phyloP scores from a whole-genome alignment of 2,329 filamentous ascomycete species.

The Tympanopsis confertula region DNA sequence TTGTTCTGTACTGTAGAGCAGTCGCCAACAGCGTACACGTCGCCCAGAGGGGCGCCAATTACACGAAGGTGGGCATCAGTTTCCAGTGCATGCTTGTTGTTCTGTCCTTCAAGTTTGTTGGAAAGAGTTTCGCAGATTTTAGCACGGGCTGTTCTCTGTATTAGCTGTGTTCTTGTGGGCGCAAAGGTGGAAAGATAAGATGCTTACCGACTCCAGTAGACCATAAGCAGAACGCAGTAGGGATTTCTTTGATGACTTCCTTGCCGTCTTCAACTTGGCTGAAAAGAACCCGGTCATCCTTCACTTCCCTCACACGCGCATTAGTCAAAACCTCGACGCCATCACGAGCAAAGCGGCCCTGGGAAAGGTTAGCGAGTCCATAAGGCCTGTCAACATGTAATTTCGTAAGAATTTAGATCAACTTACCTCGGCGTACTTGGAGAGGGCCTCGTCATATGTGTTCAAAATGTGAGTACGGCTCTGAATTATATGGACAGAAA shows the following conservation, averaged over 20 bases:
- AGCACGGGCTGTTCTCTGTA: conserved; percentile 57
- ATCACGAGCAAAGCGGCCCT: conserved; percentile 75
- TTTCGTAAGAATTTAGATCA: too few relatives aligned
- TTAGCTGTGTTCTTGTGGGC: too few relatives aligned
- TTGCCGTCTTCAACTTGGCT: conserved; percentile 67
- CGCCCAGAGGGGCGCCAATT: conserved; percentile 76
- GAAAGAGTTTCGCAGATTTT: conserved; percentile 68
- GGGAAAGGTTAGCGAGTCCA: too few relatives aligned
- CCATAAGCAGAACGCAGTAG: conserved; percentile 94
- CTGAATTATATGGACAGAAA: conserved; percentile 94
- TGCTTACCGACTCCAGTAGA: conserved; percentile 67
- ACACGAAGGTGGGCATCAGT: conserved; percentile 88
- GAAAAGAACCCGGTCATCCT: conserved; percentile 74
- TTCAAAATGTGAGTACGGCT: conserved; percentile 91
- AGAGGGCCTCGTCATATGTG: conserved; percentile 92
- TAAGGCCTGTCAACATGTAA: neutral
- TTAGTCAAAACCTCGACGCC: conserved; percentile 87
- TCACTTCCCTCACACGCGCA: conserved; percentile 82
- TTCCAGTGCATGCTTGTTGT: conserved; percentile 82
- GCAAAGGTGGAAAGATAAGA: too few relatives aligned
- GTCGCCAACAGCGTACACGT: conserved; percentile 94
- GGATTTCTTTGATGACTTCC: conserved; percentile 78
- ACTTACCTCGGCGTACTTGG: conserved; percentile 65
- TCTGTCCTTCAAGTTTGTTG: conserved; percentile 66
- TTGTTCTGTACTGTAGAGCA: conserved; percentile 97